phyloP scores from a whole-genome alignment of 306 rosid species.

The Fragaria ananassa region DNA sequence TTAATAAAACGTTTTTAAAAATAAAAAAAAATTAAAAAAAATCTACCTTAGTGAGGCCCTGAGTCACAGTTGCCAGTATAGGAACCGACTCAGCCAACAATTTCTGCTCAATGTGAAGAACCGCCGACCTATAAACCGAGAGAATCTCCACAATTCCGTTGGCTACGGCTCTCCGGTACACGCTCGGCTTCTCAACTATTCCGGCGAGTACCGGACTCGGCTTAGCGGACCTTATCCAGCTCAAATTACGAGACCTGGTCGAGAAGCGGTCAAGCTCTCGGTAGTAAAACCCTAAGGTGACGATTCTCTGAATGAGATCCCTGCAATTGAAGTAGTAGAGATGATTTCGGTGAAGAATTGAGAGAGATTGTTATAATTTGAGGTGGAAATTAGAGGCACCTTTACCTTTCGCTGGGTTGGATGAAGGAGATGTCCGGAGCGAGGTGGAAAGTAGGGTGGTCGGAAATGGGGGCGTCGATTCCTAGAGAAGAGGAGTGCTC shows the following conservation, averaged over 20 bases:
- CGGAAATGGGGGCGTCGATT: constrained; percentile 49
- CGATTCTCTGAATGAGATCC: constrained; percentile 80
- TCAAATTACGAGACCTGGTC: constrained; percentile 70
- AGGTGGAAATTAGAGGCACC: neutral
- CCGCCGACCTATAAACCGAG: constrained; percentile 75
- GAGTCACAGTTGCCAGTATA: constrained; percentile 79
- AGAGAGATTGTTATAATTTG: neutral
- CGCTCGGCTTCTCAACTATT: constrained; percentile 53
- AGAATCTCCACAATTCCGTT: constrained; percentile 91
- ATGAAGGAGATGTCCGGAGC: constrained; percentile 85
- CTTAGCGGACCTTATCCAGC: constrained; percentile 75
- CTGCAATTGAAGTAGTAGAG: constrained; percentile 35
- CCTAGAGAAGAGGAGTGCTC: constrained; percentile 47
- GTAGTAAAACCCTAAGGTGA: constrained; percentile 80
- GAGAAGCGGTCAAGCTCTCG: constrained; percentile 88
- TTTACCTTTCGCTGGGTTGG: constrained; percentile 75
- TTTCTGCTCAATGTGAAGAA: constrained; percentile 83
- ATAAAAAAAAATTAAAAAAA: too few species aligned
- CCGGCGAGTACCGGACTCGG: constrained; percentile 35
- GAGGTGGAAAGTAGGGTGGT: constrained; percentile 69
- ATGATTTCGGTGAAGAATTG: neutral
- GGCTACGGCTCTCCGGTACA: constrained; percentile 83
- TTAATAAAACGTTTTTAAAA: too few species aligned
- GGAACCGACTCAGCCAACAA: constrained; percentile 78
- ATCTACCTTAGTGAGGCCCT: constrained; percentile 91